Base-by-base conservation (phyloP, 2,329 filamentous ascomycete genomes). In the Fusarium cicatricum region DNA sequence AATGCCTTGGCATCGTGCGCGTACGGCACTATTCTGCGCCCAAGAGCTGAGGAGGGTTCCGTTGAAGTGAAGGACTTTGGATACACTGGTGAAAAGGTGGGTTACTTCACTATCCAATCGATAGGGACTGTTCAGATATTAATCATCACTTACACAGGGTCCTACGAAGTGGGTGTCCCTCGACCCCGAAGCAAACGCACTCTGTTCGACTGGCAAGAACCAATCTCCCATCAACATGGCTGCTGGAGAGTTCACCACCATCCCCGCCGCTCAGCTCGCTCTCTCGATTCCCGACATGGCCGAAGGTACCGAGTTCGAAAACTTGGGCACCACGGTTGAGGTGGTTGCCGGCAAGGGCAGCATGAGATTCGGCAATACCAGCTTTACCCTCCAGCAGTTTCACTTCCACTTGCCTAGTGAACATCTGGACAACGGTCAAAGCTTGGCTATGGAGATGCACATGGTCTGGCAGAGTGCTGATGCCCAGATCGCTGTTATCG, bases 341-440 rank as follows among this genome's bases (percentile, higher is more conserved):
- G 78, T 83, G 32, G 49, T 72, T 17, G 70, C 80, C 23, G 75
- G 77, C 16, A 79, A 62, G 12, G 59, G 55, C 3, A 60, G 78
- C 52, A 77, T 83, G 11, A 72, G 61, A 0, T 70, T 81, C 33
- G 72, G 64, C 2, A 76, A 74, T 29, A 69, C 67, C 23, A 70
- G 74, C 21, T 85, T 78, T 68, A 69, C 61, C 1, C 74, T 86
- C 15, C 72, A 73, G 32, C 84, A 87, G 64, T 86, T 85, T 73
- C 84, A 86, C 69, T 84, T 86, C 72, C 85, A 87, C 69, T 80
- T 82, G 0, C 84, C 85, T 1, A 82, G 81, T 38, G 85, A 87
- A 74, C 85, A 87, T 62, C 77, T 79, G 29, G 73, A 86, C 65
- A 62, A 76, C 70, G 70, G 77, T 21, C 63, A 60, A 8, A 71